Conservation (phyloP, 306 rosid genomes). For the Dryas drummondii region DNA sequence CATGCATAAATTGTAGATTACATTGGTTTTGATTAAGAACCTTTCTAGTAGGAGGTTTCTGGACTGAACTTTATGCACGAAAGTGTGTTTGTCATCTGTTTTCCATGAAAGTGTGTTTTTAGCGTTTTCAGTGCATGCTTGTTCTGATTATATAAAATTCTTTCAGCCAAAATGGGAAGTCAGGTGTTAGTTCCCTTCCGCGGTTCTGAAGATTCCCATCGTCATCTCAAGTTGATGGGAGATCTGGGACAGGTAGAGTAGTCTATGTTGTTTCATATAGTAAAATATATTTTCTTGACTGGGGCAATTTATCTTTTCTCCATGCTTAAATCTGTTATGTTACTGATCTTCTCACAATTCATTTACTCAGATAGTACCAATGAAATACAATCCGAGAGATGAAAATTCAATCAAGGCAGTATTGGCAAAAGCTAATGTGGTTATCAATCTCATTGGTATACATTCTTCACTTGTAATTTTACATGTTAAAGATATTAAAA, state of each 20-base stretch:
- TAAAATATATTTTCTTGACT: constrained; percentile 13
- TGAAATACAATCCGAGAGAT: constrained; percentile 94
- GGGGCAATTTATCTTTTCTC: constrained; percentile 17
- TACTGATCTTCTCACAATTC: constrained; percentile 31
- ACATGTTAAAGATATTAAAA: constrained; percentile 16
- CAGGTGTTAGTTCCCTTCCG: constrained; percentile 95
- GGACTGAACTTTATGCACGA: neutral
- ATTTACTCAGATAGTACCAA: constrained; percentile 77
- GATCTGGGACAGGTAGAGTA: constrained; percentile 94
- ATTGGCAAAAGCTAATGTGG: constrained; percentile 95
- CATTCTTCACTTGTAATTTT: constrained; percentile 4
- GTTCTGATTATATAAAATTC: constrained; percentile 29
- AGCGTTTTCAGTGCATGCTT: constrained; percentile 15
- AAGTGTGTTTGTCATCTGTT: neutral
- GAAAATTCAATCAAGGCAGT: constrained; percentile 95
- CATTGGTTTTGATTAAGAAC: neutral
- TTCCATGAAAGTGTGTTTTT: neutral
- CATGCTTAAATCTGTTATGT: constrained; percentile 13
- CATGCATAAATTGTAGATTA: neutral
- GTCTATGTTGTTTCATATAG: constrained; percentile 14
- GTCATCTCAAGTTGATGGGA: constrained; percentile 97
- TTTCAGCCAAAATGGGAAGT: constrained; percentile 94
- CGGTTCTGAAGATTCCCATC: constrained; percentile 89
- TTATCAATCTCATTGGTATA: constrained; percentile 92
- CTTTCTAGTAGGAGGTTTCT: neutral